Conservation (phyloP, 805 yeast species). For the Metschnikowia vanudenii region DNA sequence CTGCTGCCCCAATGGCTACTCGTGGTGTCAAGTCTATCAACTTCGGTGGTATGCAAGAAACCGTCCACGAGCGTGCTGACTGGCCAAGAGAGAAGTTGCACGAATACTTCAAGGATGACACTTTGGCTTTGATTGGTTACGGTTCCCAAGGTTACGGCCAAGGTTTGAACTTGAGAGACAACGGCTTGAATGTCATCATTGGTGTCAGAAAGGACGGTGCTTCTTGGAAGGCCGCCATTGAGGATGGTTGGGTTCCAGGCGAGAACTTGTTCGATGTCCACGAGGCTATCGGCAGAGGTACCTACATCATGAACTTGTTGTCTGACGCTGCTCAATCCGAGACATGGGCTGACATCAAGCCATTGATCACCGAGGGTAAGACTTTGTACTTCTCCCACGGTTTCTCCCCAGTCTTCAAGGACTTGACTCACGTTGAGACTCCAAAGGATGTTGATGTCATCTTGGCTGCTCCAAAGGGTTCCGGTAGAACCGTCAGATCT, state of each 20-base stretch:
- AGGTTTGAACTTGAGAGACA: conserved; percentile 98
- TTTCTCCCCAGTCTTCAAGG: conserved; percentile 98
- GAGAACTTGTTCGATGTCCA: conserved; percentile 92
- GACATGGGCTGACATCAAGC: conserved; percentile 88
- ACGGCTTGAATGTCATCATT: conserved; percentile 93
- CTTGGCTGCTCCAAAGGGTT: conserved; percentile 99
- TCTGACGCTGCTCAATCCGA: conserved; percentile 99
- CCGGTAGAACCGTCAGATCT: conserved; percentile 99
- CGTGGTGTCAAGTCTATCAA: conserved; percentile 96
- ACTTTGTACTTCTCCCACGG: conserved; percentile 99
- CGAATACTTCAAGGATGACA: conserved; percentile 96
- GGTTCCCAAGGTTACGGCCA: conserved; percentile 99
- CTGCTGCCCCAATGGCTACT: conserved; percentile 50
- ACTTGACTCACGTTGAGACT: conserved; percentile 92
- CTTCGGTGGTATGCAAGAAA: conserved; percentile 93
- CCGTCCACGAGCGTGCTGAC: conserved; percentile 98
- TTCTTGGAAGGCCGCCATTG: conserved; percentile 99
- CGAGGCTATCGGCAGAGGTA: conserved; percentile 91
- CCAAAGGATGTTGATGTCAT: conserved; percentile 95
- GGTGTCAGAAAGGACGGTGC: conserved; percentile 99
- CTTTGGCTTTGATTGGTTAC: conserved; percentile 96
- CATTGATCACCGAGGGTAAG: conserved; percentile 93
- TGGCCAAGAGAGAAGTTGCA: conserved; percentile 98
- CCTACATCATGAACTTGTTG: conserved; percentile 94
- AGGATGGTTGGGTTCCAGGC: conserved; percentile 99